These are phyloP conservation scores for Leccinellum rugosiceps DNA, from an alignment of 768 basidiomycete species.

Conservation along the genomic window DNA sequence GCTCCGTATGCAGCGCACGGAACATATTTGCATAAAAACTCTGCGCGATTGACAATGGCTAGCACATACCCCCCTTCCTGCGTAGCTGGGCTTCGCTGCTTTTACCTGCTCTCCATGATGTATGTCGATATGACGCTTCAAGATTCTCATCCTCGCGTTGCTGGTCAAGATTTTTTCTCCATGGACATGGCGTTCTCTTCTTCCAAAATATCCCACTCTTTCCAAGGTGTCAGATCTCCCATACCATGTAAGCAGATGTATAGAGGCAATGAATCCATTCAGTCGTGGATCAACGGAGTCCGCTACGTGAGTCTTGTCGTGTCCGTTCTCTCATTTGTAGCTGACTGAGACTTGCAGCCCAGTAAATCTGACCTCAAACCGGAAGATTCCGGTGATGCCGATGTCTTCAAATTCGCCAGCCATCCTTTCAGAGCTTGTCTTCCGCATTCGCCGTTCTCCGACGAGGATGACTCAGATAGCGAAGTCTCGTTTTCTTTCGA, in stretches of 20 bases:
- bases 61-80: conserved; percentile 4
- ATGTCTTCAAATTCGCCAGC: conserved; percentile 13
- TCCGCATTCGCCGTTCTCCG: conserved; percentile 21
- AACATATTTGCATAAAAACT: conserved; percentile 18
- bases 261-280: conserved; percentile 19
- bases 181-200: conserved; percentile 13
- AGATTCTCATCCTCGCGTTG: conserved; percentile 20
- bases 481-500: conserved; percentile 17
- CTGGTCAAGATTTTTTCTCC: conserved; percentile 28
- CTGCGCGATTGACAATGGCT: neutral
- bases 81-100: conserved; percentile 29
- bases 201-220: conserved; percentile 2
- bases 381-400: neutral
- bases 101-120: conserved; percentile 8
- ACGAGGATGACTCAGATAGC: conserved; percentile 20
- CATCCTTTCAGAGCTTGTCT: conserved; percentile 17
- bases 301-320: conserved; percentile 16
- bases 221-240: conserved; percentile 3
- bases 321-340: neutral
- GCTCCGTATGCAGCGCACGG: conserved; percentile 3
- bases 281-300: conserved; percentile 28
- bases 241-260: conserved; percentile 21
- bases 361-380: conserved; percentile 6
- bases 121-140: conserved; percentile 19
- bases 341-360: conserved; percentile 12